A percentile compares a stretch with the other conserved stretches of the same genome.
These are phyloP conservation scores for Tricholoma sp. DNA, from an alignment of 768 basidiomycete species.

Conservation along the genomic window DNA sequence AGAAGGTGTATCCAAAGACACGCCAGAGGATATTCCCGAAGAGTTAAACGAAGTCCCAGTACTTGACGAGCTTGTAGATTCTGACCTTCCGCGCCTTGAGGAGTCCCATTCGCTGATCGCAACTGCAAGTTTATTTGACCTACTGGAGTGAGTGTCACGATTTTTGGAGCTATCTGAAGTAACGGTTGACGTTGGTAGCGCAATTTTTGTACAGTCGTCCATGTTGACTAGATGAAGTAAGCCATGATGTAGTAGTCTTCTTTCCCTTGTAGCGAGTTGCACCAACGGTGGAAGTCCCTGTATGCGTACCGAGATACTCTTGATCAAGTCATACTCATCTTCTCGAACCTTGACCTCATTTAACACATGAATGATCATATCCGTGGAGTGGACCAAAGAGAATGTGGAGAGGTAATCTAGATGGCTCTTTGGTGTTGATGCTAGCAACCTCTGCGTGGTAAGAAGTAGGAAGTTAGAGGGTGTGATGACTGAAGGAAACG, in stretches of 20 bases:
- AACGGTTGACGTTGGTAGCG: slow-evolving; percentile 1
- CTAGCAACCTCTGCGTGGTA: slow-evolving; percentile 55
- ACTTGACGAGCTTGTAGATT: slow-evolving; percentile 25
- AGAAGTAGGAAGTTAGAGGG: slow-evolving; percentile 1
- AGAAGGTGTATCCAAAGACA: slow-evolving; percentile 8
- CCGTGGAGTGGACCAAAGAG: slow-evolving; percentile 59
- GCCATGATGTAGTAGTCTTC: slow-evolving; percentile 72
- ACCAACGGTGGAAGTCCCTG: slow-evolving; percentile 49
- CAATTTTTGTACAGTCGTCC: slow-evolving; percentile 17
- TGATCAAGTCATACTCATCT: slow-evolving; percentile 78
- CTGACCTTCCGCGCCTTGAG: slow-evolving; percentile 34
- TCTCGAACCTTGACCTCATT: slow-evolving; percentile 83
- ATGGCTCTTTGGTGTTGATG: slow-evolving; percentile 65
- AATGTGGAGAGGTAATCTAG: slow-evolving; percentile 67
- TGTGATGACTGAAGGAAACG: background rate
- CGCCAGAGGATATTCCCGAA: slow-evolving; percentile 8
- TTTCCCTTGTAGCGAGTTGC: slow-evolving; percentile 63
- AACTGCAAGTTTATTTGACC: slow-evolving; percentile 29
- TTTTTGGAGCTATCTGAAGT: slow-evolving; percentile 8
- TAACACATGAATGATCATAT: slow-evolving; percentile 70
- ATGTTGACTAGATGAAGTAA: slow-evolving; percentile 41
- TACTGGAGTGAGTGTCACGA: slow-evolving; percentile 12
- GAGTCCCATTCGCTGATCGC: slow-evolving; percentile 42
- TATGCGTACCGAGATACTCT: slow-evolving; percentile 53
- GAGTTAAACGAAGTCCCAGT: slow-evolving; percentile 21